These are phyloP conservation scores for Sphagnum contortum DNA, from an alignment of 225 moss, liverwort and hornwort species.

Conservation along the genomic window DNA sequence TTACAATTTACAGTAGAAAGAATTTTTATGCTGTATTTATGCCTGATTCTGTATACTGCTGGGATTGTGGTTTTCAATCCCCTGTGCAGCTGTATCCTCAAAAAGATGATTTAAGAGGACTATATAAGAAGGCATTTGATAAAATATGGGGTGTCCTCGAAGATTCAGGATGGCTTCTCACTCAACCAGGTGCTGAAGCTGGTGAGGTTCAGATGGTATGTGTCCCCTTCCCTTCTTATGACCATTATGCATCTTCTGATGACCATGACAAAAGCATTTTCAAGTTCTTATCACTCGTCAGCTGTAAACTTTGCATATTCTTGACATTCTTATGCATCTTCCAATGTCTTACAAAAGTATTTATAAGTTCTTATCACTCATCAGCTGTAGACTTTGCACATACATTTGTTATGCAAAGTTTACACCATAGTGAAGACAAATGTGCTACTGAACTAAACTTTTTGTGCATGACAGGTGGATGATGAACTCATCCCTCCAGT, in stretches of 20 bases:
- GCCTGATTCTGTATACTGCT: no score
- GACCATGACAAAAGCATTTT: background rate
- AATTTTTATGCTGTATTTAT: no score
- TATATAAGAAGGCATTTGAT: constrained; percentile 91
- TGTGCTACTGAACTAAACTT: background rate
- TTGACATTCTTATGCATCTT: background rate
- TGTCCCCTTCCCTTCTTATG: background rate
- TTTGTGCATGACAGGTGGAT: constrained; percentile 21
- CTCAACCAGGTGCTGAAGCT: constrained; percentile 53
- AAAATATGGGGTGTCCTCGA: constrained; percentile 72
- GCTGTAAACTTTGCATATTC: background rate
- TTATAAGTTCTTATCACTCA: no score
- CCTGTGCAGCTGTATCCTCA: constrained; percentile 56
- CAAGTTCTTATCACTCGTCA: constrained; percentile 1
- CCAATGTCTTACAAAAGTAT: no score
- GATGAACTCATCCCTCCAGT: constrained; percentile 29
- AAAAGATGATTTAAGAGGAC: constrained; percentile 56
- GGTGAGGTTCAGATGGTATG: constrained; percentile 25
- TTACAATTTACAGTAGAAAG: no score
- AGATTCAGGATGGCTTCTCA: constrained; percentile 95
- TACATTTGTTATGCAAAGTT: no score
- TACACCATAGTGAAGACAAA: no score
- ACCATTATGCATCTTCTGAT: background rate
- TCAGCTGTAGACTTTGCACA: no score
- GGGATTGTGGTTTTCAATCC: no score